Evolutionary conservation across 306 rosid species (phyloP).

Genomic region (Begonia masoniana): DNA sequence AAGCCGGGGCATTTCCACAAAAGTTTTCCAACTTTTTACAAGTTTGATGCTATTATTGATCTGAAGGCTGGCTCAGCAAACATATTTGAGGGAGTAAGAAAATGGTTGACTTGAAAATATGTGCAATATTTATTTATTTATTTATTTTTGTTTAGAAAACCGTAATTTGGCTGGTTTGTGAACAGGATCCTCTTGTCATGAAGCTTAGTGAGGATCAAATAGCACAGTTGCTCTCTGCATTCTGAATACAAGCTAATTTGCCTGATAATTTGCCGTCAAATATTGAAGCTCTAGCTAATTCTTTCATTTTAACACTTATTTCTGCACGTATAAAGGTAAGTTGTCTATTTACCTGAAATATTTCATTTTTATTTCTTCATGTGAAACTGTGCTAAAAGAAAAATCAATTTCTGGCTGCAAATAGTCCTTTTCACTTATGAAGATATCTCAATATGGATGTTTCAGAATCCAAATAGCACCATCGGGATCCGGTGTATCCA

Average conservation of each 20-base stretch:
- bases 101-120: conserved; percentile 5
- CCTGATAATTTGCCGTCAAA: conserved; percentile 85
- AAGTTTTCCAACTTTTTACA: conserved; percentile 58
- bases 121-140: not conserved
- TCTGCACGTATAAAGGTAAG: conserved; percentile 70
- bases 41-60: conserved; percentile 56
- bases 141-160: not conserved
- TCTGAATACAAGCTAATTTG: conserved; percentile 82
- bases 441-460: conserved; percentile 7
- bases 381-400: not conserved
- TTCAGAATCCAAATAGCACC: conserved; percentile 65
- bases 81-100: conserved; percentile 45
- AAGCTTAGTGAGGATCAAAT: conserved; percentile 86
- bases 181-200: conserved; percentile 68
- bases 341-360: too few species aligned
- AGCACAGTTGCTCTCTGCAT: conserved; percentile 69
- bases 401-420: too few species aligned
- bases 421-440: not conserved
- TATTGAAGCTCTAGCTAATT: conserved; percentile 71
- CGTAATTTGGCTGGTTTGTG: not conserved
- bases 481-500: conserved; percentile 62
- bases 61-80: conserved; percentile 40
- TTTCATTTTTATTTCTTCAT: too few species aligned
- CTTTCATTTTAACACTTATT: conserved; percentile 52
- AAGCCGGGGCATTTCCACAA: conserved; percentile 49